Conservation (phyloP, 2,329 filamentous ascomycete species). For the Cryphonectria nitschkei region DNA sequence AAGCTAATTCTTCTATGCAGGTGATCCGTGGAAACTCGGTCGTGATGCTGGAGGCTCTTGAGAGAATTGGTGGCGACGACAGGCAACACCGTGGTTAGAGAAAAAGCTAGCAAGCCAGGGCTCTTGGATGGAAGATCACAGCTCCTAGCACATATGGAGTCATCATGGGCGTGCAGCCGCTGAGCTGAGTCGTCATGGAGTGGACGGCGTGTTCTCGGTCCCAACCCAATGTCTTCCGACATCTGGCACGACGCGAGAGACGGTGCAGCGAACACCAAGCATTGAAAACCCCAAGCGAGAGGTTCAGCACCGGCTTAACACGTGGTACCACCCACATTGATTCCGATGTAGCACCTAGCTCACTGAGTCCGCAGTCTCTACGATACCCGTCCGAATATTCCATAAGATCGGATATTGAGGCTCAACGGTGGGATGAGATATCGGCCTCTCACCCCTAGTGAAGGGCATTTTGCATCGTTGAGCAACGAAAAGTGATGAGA, state of each 20-base stretch:
- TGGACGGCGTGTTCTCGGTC: not conserved
- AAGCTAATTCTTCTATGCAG: constrained; percentile 45
- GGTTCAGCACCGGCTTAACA: not conserved
- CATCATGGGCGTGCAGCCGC: not conserved
- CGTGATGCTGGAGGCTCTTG: constrained; percentile 90
- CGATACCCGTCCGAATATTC: not conserved
- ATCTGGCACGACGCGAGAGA: not conserved
- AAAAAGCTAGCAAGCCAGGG: not conserved
- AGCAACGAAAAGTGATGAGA: not conserved
- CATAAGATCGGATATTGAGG: not conserved
- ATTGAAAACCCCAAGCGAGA: too few relatives aligned
- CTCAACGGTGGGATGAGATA: not conserved
- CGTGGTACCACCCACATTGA: not conserved
- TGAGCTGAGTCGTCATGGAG: not conserved
- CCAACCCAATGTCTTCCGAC: not conserved
- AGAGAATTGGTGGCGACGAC: constrained; percentile 68
- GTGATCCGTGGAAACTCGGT: constrained; percentile 98
- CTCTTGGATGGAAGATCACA: not conserved
- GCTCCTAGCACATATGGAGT: not conserved
- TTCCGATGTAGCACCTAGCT: not conserved
- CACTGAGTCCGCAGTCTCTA: not conserved
- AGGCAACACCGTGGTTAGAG: constrained; percentile 39
- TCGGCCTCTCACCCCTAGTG: not conserved
- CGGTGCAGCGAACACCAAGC: not conserved
- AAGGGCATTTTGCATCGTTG: not conserved